phyloP scores from a whole-genome alignment of 768 basidiomycete species.

The Amylocystis lapponica region DNA sequence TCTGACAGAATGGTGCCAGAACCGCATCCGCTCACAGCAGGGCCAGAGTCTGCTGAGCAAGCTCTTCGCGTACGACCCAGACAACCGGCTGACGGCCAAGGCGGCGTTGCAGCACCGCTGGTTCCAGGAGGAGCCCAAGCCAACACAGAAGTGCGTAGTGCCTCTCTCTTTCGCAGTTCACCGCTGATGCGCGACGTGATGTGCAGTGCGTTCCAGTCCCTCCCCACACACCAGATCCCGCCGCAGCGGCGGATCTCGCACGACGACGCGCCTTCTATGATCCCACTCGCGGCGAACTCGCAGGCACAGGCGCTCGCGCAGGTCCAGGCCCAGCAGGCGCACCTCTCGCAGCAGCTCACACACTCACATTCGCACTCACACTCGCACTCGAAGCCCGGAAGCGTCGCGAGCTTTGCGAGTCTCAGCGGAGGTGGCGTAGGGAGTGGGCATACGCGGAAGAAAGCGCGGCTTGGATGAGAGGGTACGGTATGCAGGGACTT shows the following conservation, averaged over 20 bases:
- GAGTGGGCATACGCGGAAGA: slow-evolving; percentile 46
- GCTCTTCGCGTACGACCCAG: slow-evolving; percentile 89
- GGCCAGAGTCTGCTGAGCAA: slow-evolving; percentile 82
- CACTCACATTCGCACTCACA: slow-evolving; percentile 25
- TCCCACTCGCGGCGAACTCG: slow-evolving; percentile 47
- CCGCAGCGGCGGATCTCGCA: slow-evolving; percentile 87
- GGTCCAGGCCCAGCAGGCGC: slow-evolving; percentile 42
- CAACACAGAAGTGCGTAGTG: slow-evolving; percentile 72
- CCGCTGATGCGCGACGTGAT: neutral
- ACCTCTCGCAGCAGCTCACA: slow-evolving; percentile 26
- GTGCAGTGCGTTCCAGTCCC: slow-evolving; percentile 66
- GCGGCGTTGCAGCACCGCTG: slow-evolving; percentile 82
- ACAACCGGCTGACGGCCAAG: slow-evolving; percentile 74
- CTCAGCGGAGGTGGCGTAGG: slow-evolving; percentile 51
- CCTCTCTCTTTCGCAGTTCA: neutral
- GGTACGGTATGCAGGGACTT: too few relatives aligned
- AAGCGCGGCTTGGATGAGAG: slow-evolving; percentile 50
- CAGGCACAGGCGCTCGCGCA: slow-evolving; percentile 38
- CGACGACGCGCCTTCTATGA: slow-evolving; percentile 88
- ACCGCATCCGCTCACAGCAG: slow-evolving; percentile 49
- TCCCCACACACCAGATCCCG: slow-evolving; percentile 62
- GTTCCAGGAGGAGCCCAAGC: slow-evolving; percentile 88
- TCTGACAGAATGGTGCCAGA: slow-evolving; percentile 70
- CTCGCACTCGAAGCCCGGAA: slow-evolving; percentile 23
- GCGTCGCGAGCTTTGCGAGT: slow-evolving; percentile 54